Conservation (phyloP, 2,329 filamentous ascomycete genomes). For the Fusarium xyrophilum region DNA sequence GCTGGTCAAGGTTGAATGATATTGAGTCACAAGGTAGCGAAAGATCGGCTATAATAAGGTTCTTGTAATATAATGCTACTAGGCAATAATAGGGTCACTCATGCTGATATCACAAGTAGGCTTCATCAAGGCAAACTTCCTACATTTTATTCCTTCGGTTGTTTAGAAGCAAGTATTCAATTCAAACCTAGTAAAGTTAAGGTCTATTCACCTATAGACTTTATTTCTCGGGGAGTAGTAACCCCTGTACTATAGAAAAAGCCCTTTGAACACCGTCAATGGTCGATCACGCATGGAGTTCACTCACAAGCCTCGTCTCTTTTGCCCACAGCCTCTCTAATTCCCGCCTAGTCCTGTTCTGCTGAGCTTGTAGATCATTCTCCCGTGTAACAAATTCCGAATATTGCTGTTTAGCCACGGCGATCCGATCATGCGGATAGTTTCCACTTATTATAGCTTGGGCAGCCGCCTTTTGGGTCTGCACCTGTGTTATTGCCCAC, state of each 20-base stretch:
- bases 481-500: background rate
- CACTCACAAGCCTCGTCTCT: background rate
- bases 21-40: background rate
- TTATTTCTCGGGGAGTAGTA: background rate
- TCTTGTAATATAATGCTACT: background rate
- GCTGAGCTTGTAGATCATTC: background rate
- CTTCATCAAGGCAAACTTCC: background rate
- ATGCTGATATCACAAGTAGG: too few species aligned
- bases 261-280: background rate
- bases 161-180: accelerated
- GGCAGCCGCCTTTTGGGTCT: background rate
- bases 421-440: background rate
- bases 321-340: background rate
- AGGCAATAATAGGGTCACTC: accelerated
- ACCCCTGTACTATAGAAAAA: background rate
- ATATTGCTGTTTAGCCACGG: background rate
- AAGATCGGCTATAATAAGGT: background rate
- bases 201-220: too few species aligned
- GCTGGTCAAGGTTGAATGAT: background rate
- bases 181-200: accelerated
- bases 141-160: accelerated
- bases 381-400: background rate
- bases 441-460: background rate
- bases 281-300: accelerated
- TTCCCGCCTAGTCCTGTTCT: background rate